Evolutionary conservation across 106 monocot species (phyloP).

Genomic region (Hemerocallis citrina): DNA sequence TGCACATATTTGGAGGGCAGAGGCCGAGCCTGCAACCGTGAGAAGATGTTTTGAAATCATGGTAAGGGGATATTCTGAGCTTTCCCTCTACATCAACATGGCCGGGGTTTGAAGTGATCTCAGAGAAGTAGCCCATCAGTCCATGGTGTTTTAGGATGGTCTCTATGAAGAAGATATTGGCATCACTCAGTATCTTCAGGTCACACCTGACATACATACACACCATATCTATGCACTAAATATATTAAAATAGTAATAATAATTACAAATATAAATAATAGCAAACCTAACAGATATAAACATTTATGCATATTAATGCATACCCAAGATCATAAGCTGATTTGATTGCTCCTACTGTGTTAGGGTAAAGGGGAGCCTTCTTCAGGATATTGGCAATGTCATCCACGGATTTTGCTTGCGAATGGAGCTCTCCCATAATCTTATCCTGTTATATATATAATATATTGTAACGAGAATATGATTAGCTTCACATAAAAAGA

Average conservation of each 20-base stretch:
- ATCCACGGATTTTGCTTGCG: conserved; percentile 23
- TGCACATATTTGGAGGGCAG: conserved; percentile 97
- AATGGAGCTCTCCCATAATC: conserved; percentile 47
- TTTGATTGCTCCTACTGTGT: conserved; percentile 30
- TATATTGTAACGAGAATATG: too few species aligned
- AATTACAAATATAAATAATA: too few species aligned
- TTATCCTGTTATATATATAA: conserved; percentile 31
- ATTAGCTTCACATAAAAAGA: too few species aligned
- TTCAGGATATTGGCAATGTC: conserved; percentile 33
- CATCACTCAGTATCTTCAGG: conserved; percentile 77
- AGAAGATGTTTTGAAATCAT: conserved; percentile 45
- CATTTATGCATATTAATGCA: too few species aligned
- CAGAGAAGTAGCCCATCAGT: conserved; percentile 57
- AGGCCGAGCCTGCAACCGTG: conserved; percentile 45
- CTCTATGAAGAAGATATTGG: conserved; percentile 78
- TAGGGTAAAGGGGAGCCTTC: conserved; percentile 33
- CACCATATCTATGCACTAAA: too few species aligned
- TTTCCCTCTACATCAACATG: conserved; percentile 55
- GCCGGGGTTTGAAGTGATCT: conserved; percentile 80
- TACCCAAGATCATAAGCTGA: conserved; percentile 45
- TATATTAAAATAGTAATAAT: too few species aligned
- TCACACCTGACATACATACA: conserved; percentile 54
- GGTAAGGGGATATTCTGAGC: conserved; percentile 62
- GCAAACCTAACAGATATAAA: too few species aligned
- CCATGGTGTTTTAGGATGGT: conserved; percentile 82